These are phyloP conservation scores for Botryotinia calthae DNA, from an alignment of 2,329 filamentous ascomycete genomes.

Conservation along the genomic window DNA sequence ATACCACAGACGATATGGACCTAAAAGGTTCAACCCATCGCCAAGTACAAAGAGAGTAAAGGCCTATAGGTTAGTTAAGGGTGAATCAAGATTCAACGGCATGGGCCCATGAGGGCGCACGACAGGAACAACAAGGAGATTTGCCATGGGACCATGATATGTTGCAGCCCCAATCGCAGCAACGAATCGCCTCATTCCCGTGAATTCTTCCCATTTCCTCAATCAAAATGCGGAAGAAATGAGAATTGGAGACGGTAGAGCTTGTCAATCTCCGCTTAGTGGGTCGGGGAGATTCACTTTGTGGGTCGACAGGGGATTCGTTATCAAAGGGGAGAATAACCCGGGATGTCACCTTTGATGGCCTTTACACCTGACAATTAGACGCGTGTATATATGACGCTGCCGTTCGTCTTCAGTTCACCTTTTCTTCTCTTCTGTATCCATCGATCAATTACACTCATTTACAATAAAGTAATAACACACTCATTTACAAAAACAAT, in stretches of 20 bases:
- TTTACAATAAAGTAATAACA: slow-evolving; percentile 31
- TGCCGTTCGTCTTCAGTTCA: background rate
- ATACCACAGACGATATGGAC: background rate
- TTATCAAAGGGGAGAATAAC: slow-evolving; percentile 15
- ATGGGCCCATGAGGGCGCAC: background rate
- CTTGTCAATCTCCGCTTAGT: slow-evolving; percentile 13
- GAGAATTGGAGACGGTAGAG: slow-evolving; percentile 1
- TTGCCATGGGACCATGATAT: background rate
- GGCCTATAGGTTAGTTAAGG: background rate
- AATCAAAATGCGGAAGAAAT: background rate
- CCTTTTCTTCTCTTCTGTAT: slow-evolving; percentile 28
- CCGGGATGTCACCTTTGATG: background rate
- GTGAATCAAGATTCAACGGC: background rate
- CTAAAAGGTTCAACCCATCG: background rate
- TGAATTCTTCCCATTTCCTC: background rate
- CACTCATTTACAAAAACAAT: slow-evolving; percentile 23
- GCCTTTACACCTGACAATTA: background rate
- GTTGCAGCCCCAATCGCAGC: background rate
- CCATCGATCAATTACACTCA: slow-evolving; percentile 37
- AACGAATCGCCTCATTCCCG: background rate
- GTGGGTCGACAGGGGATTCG: slow-evolving; percentile 2
- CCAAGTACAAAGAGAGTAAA: background rate
- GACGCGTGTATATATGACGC: slow-evolving; percentile 21
- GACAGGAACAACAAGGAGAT: background rate
- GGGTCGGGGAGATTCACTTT: slow-evolving; percentile 11